Evolutionary conservation across 1,284 basidiomycete species (phyloP), one percentile per base, ranked within the genome.

Genomic region (Chalciporus sp.): DNA sequence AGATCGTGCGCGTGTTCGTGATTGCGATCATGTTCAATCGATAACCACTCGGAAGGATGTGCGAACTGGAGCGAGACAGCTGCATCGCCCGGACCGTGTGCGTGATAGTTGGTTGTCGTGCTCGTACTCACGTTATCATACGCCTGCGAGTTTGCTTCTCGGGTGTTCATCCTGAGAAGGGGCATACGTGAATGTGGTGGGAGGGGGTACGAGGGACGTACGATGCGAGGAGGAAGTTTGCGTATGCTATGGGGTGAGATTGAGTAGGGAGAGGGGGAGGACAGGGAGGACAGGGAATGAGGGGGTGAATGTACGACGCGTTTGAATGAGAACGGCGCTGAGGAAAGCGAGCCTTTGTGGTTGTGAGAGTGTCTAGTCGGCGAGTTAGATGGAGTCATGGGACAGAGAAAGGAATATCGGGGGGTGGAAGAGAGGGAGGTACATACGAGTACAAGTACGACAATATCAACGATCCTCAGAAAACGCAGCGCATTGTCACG

Each of bases 181-280:
- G 16, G 23, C 27, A 7, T 41, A 19, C 9, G 17, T 17, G 33
- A 39, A 42, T 1, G 14, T 6, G 39, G 12, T n/a, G 1, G 42
- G 1, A 6, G 11, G 10, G 28, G 17, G 1, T 8, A 16, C 9
- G 20, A n/a, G 12, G 7, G 19, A 57, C 65, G 46, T 28, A 69
- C 66, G 66, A 67, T 40, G 64, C 57, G 27, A 67, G 62, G 37
- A 67, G 62, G 20, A 67, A 68, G 46, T 67, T 67, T 47, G 66
- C 64, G 8, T 67, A 67, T 11, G 69, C 66, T 65, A 23, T 23
- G 8, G 19, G 11, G 7, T 4, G 28, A 17, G 8, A 2, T 17
- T 10, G 1, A 16, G 14, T 1, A n/a, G 17, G 7, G 17, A 9
- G 7, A 1, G 14, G 16, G 39, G 6, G 17, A 20, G 4, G 9